These are phyloP conservation scores for Scenedesmus sp. DNA, from an alignment of 163 green algal species.

Conservation along the genomic window DNA sequence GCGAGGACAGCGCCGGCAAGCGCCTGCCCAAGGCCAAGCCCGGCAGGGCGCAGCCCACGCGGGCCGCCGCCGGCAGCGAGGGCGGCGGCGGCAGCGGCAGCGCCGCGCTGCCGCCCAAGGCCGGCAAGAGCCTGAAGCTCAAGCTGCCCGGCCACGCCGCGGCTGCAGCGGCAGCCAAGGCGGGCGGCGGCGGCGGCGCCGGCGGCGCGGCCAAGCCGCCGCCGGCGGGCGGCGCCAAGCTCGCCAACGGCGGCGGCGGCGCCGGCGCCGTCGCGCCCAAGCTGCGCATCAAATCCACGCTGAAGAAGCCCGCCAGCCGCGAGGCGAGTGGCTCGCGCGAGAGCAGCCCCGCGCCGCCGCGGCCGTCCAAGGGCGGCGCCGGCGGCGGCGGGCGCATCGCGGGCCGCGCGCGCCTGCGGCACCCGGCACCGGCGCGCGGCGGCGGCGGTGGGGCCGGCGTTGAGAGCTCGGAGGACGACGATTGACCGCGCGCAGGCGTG, in stretches of 20 bases:
- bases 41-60: not conserved
- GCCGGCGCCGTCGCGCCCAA: too few relatives aligned
- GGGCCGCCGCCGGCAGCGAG: not conserved
- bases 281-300: too few relatives aligned
- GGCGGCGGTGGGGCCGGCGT: conserved; percentile 3
- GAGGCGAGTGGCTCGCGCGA: too few relatives aligned
- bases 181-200: too few relatives aligned
- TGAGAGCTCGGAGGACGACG: conserved; percentile 26
- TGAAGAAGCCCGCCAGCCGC: conserved; percentile 18
- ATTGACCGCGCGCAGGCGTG: not conserved
- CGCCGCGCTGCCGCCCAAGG: not conserved
- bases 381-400: conserved; percentile 10
- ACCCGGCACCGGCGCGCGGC: not conserved
- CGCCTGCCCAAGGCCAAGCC: conserved; percentile 8
- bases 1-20: not conserved
- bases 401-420: not conserved
- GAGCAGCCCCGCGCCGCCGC: not conserved
- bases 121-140: too few relatives aligned
- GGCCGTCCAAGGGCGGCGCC: not conserved
- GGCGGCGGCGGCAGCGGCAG: not conserved
- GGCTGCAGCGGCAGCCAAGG: not conserved
- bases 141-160: not conserved
- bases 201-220: too few relatives aligned
- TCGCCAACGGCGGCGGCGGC: too few relatives aligned
- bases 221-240: too few relatives aligned